Conservation (phyloP, 2,329 filamentous ascomycete species). For the Hymenoscyphus scutula region DNA sequence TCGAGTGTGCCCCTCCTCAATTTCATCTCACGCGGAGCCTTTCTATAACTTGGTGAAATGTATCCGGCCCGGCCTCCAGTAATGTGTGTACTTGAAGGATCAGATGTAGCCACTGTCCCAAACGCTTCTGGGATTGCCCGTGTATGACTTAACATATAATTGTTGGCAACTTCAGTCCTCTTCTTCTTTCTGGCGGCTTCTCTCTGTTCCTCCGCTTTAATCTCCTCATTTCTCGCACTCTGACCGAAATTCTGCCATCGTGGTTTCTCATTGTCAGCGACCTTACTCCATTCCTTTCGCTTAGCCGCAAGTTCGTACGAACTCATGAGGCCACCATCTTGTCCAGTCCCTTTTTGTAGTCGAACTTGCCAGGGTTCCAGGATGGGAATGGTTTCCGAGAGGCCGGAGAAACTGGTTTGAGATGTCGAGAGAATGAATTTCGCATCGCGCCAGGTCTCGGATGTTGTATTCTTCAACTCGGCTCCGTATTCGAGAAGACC, state of each 20-base stretch:
- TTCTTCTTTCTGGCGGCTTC: background rate
- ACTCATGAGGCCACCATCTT: conserved; percentile 27
- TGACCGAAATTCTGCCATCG: background rate
- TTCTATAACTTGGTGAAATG: too few relatives aligned
- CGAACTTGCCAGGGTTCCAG: conserved; percentile 48
- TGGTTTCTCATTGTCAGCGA: background rate
- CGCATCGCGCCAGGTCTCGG: conserved; percentile 48
- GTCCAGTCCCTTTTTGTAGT: conserved; percentile 35
- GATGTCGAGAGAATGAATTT: conserved; percentile 47
- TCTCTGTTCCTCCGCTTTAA: background rate
- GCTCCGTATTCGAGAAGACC: conserved; percentile 49
- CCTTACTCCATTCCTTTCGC: conserved; percentile 8
- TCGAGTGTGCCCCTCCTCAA: too few relatives aligned
- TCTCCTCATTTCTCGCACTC: background rate
- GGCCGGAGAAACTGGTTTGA: conserved; percentile 48
- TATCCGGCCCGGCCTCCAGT: too few relatives aligned
- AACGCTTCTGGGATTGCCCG: background rate
- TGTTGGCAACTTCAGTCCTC: background rate
- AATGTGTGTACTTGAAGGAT: too few relatives aligned
- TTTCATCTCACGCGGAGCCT: too few relatives aligned
- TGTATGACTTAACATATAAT: background rate
- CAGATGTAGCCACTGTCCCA: background rate
- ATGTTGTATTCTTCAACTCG: conserved; percentile 49
- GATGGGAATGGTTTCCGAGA: conserved; percentile 47
- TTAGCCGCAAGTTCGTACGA: conserved; percentile 37